These are phyloP conservation scores for Coniosporium tulheliwenetii DNA, from an alignment of 2,329 filamentous ascomycete genomes.

Conservation along the genomic window DNA sequence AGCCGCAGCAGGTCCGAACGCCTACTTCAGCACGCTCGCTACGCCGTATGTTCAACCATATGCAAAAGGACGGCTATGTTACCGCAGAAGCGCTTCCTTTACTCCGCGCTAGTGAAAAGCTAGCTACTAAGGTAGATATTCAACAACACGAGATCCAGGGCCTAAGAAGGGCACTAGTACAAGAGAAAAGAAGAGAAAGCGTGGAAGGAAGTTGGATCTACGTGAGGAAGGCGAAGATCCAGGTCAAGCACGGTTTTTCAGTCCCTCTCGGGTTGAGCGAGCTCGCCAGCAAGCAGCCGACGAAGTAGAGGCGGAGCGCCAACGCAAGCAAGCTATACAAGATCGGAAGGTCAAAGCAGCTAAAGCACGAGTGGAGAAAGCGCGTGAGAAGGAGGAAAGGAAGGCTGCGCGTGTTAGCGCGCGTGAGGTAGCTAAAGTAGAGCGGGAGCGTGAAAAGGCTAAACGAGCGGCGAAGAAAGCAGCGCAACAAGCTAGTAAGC, in stretches of 20 bases:
- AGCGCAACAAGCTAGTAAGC: background rate
- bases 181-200: background rate
- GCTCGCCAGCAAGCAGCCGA: background rate
- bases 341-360: background rate
- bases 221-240: background rate
- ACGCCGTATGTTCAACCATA: background rate
- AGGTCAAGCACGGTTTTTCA: background rate
- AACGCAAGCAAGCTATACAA: background rate
- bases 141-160: no score
- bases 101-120: no score
- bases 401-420: background rate
- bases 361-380: background rate
- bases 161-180: no score
- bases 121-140: no score
- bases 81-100: background rate
- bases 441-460: background rate
- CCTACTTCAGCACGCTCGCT: background rate
- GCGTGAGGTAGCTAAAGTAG: background rate
- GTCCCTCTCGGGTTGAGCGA: background rate
- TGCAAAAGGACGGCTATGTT: background rate
- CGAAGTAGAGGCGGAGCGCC: background rate
- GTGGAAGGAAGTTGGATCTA: background rate
- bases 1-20: background rate
- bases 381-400: no score
- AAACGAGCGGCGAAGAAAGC: background rate